These are phyloP conservation scores for Oryza brachyantha DNA, from an alignment of 176 grass and related monocot genomes.

Conservation along the genomic window DNA sequence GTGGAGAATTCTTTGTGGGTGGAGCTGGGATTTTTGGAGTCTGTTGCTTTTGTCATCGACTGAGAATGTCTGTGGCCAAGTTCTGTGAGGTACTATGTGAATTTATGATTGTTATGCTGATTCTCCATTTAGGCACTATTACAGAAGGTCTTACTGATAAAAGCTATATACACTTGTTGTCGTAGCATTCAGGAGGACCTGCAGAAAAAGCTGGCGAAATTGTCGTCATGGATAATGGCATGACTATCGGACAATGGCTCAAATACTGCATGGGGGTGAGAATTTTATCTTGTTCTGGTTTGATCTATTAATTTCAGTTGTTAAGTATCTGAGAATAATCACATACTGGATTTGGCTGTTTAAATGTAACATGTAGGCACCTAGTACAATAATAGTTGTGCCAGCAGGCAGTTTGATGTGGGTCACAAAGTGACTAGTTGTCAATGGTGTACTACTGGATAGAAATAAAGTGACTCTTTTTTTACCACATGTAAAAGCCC, in stretches of 20 bases:
- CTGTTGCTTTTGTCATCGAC: conserved; percentile 66
- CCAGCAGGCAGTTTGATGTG: neutral
- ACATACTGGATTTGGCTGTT: neutral
- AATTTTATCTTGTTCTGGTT: neutral
- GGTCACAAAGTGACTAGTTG: neutral
- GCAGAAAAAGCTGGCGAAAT: conserved; percentile 77
- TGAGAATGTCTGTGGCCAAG: conserved; percentile 81
- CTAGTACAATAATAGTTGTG: conserved; percentile 9
- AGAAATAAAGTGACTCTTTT: neutral
- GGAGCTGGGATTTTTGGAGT: conserved; percentile 70
- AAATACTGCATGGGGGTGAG: conserved; percentile 69
- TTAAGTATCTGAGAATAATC: neutral
- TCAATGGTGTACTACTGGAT: neutral
- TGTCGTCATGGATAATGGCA: conserved; percentile 85
- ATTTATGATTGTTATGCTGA: conserved; percentile 24
- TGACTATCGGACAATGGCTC: conserved; percentile 78
- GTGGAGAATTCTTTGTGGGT: conserved; percentile 72
- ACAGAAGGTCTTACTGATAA: conserved; percentile 4
- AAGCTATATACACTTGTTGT: conserved; percentile 24
- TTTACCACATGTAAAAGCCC: neutral
- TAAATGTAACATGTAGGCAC: neutral
- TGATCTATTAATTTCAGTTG: conserved; percentile 2
- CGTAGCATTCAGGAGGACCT: conserved; percentile 78
- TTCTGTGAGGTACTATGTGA: conserved; percentile 78
- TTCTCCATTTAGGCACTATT: neutral